Percentiles rank a stretch among this genome's conserved stretches.
phyloP scores from a whole-genome alignment of 805 yeast species.

The Saturnispora bothae region DNA sequence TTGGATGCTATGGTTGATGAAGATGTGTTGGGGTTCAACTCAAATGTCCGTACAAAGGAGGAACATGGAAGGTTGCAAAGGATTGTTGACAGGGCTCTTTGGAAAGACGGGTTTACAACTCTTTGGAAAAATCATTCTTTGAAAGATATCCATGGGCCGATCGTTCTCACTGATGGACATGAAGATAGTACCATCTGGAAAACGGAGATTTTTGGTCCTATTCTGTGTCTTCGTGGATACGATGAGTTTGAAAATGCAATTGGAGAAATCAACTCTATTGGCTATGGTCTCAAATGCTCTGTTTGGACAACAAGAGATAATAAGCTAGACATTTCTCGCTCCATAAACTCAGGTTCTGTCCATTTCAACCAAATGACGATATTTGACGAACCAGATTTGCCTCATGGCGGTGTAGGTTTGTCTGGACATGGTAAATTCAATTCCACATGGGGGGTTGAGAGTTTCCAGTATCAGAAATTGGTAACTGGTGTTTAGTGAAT shows the following conservation, averaged over 20 bases:
- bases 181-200: constrained; percentile 22
- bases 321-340: not conserved
- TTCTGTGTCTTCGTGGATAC: constrained; percentile 26
- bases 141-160: constrained; percentile 17
- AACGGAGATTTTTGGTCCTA: constrained; percentile 36
- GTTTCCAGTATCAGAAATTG: constrained; percentile 28
- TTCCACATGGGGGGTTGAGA: constrained; percentile 35
- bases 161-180: constrained; percentile 26
- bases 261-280: constrained; percentile 20
- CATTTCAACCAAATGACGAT: constrained; percentile 24
- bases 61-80: constrained; percentile 18
- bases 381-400: constrained; percentile 23
- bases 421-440: constrained; percentile 38
- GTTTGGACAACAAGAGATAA: constrained; percentile 26
- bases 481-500: too few relatives aligned
- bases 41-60: constrained; percentile 23
- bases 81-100: constrained; percentile 29
- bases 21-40: constrained; percentile 10
- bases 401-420: constrained; percentile 36
- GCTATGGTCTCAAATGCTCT: constrained; percentile 32
- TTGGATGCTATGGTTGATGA: constrained; percentile 9
- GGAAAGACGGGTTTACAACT: constrained; percentile 27
- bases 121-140: constrained; percentile 13
- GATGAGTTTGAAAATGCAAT: constrained; percentile 15
- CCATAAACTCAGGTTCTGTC: constrained; percentile 31